Evolutionary conservation across 192 early-diverging fungal species (phyloP), one percentile per base, ranked within the genome.

Genomic region (Coemansia sp.): DNA sequence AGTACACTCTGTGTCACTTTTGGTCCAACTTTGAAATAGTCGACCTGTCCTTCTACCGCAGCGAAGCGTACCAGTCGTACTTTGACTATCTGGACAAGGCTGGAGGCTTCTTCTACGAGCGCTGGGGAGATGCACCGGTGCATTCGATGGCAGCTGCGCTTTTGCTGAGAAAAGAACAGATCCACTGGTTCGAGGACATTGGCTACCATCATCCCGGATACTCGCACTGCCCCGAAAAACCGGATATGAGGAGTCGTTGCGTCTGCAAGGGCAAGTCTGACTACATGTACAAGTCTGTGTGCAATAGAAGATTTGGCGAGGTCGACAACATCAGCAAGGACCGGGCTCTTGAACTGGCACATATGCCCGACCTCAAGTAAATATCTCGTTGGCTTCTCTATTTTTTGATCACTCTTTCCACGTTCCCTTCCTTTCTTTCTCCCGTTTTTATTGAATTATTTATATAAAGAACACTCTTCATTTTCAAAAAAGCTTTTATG

Each of bases 71-170:
- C 69, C 73, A 80, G 42, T 82, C 85, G 28, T 92, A 83, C 49
- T 91, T 91, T 49, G 65, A 89, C 40, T 80, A 87, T 34, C 68
- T 95, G 14, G 93, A 95, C 64, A 60, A 85, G 22, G 61, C 81
- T 2, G 93, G 93, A 18, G 93, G 93, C 5, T 93, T 94, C 83
- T 93, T 91, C 72, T 95, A 95, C 64, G 93, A 92, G 72, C 73
- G 89, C 25, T 90, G 85, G 84, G 84, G 88, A 16, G 81, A 83
- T 59, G 82, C 82, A 17, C 83, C 91, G n/a, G 82, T 92, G 7
- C 91, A 91, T 69, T 88, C 87, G 11, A 67, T 91, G 36, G 87
- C 80, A 5, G 89, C 84, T 7, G 79, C 85, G 20, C 67, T 91
- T 25, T 77, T 87, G 5, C 64, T 90, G 62, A 60, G 66, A n/a